Evolutionary conservation across 2,329 filamentous ascomycete genomes (phyloP), one percentile per base, ranked within the genome.

Genomic region (Zasmidium cellare): DNA sequence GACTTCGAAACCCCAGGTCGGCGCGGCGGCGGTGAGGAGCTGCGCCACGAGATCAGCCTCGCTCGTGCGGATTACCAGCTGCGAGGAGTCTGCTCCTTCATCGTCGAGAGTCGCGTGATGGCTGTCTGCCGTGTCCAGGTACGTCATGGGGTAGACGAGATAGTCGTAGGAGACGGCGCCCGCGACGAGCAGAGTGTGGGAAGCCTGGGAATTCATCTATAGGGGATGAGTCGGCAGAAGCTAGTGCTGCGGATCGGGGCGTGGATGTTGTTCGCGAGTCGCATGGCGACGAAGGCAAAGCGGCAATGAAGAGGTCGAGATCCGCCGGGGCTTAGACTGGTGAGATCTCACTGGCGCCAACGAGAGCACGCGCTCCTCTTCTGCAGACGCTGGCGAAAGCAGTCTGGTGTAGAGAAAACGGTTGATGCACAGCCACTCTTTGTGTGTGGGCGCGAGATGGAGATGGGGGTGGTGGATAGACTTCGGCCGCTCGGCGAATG

Each of bases 131-230:
- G 20, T 38, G 24, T 20, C 9, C 20, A 48, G 12, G 12, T 48
- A 58, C 62, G 64, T 69, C 23, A 18, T 38, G n/a, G 67, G 69
- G 59, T 67, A 71, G 46, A 72, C 55, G 25, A 72, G 57, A 50
- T 71, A 69, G 47, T 72, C 66, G 59, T 70, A 70, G 14, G 69
- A 70, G 25, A 72, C 69, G 47, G 62, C 65, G 45, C 70, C 70
- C 35, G 69, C 70, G 45, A 72, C 70, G 46, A 70, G 62, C 56
- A 72, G 56, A 28, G 63, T 61, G 52, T 65, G 67, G 18, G 65
- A 61, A 24, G 53, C 57, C 23, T 53, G 56, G 47, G 47, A 44
- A 56, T 51, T 56, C 58, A 57, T 57, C 60, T 59, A 56, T 52
- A 53, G 50, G 53, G 20, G 54, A 47, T n/a, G n/a, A 55, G 47